Evolutionary conservation across 495 filamentous ascomycete species (phyloP).

Genomic region (Neurospora terricola): DNA sequence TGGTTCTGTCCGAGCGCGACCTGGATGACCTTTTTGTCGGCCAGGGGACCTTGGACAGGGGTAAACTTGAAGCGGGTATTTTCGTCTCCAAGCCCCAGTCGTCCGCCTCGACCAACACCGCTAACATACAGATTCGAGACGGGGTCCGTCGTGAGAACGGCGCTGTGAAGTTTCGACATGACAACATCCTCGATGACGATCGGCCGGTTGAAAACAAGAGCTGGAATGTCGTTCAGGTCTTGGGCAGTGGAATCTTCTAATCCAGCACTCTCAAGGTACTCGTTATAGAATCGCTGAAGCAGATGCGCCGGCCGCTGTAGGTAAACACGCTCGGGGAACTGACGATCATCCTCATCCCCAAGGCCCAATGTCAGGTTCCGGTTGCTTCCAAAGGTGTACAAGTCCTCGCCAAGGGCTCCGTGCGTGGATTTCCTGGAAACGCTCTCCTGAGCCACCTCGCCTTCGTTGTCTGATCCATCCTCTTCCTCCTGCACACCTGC

Average conservation of each 20-base stretch:
- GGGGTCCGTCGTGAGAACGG: conserved; percentile 80
- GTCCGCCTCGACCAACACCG: conserved; percentile 82
- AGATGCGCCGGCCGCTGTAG: conserved; percentile 76
- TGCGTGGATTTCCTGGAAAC: neutral
- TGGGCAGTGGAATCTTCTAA: conserved; percentile 18
- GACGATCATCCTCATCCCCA: conserved; percentile 85
- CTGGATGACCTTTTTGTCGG: conserved; percentile 56
- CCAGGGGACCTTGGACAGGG: conserved; percentile 62
- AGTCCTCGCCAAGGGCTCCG: conserved; percentile 55
- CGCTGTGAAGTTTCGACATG: conserved; percentile 88
- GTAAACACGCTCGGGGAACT: conserved; percentile 75
- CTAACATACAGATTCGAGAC: conserved; percentile 89
- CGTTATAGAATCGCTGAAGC: conserved; percentile 54
- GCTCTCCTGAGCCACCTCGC: conserved; percentile 12
- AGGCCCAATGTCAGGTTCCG: conserved; percentile 89
- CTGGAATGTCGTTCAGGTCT: conserved; percentile 48
- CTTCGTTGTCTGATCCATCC: conserved; percentile 33
- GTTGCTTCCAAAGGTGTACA: conserved; percentile 90
- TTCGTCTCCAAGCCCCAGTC: conserved; percentile 85
- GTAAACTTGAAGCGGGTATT: conserved; percentile 75
- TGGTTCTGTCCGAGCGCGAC: conserved; percentile 87
- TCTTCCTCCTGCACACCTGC: conserved; percentile 17
- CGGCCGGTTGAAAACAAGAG: conserved; percentile 56
- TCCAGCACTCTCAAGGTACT: conserved; percentile 38
- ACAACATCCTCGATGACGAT: conserved; percentile 65